Evolutionary conservation across 2,329 filamentous ascomycete species (phyloP).

Genomic region (Ascochyta rabiei): DNA sequence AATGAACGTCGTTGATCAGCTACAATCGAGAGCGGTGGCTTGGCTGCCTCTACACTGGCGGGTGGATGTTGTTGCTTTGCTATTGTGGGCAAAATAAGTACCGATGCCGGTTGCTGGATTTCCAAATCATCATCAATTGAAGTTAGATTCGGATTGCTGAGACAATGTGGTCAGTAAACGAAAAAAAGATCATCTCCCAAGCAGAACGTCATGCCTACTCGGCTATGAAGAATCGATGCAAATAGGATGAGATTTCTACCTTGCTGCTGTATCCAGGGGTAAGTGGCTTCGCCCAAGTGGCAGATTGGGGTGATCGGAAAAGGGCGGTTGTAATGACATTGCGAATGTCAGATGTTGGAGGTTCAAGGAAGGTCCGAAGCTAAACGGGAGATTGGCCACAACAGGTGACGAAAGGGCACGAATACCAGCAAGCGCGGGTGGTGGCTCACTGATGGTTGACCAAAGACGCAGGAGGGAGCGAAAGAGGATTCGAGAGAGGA

Average conservation of each 20-base stretch:
- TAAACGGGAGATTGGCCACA: too few relatives aligned
- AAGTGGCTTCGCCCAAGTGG: not conserved
- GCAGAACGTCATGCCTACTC: not conserved
- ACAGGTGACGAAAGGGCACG: not conserved
- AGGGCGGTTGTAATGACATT: not conserved
- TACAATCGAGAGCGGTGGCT: not conserved
- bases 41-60: not conserved
- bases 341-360: not conserved
- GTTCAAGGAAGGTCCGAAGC: not conserved
- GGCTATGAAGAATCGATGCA: not conserved
- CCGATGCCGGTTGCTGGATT: not conserved
- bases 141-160: not conserved
- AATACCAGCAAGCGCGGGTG: not conserved
- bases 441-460: not conserved
- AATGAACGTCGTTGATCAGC: not conserved
- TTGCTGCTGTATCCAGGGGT: not conserved
- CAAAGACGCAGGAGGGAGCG: not conserved
- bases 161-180: not conserved
- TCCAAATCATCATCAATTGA: not conserved
- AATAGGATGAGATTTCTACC: not conserved
- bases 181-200: not conserved
- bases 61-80: not conserved
- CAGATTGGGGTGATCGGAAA: not conserved
- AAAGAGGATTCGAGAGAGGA: not conserved
- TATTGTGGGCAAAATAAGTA: not conserved